These are phyloP conservation scores for Cercophora scortea DNA, from an alignment of 495 filamentous ascomycete species.

Conservation along the genomic window DNA sequence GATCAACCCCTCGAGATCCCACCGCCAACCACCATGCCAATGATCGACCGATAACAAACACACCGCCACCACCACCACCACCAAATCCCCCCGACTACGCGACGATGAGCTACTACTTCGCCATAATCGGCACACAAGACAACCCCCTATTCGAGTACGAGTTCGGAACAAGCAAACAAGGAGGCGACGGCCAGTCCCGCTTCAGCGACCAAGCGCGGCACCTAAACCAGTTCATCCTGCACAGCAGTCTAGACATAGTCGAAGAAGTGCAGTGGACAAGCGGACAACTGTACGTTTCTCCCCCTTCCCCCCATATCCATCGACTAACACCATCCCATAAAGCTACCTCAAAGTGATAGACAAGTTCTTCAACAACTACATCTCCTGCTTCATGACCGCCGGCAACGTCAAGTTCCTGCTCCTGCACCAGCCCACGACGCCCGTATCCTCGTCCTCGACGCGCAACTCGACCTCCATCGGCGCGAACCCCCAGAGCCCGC, in stretches of 20 bases:
- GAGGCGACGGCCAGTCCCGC: constrained; percentile 82
- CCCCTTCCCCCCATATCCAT: neutral
- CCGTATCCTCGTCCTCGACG: constrained; percentile 6
- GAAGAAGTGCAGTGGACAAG: constrained; percentile 91
- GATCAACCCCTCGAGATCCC: neutral
- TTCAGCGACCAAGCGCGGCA: constrained; percentile 80
- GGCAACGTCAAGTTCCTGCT: constrained; percentile 82
- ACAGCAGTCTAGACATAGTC: constrained; percentile 84
- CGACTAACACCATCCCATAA: constrained; percentile 1
- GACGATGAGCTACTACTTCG: constrained; percentile 92
- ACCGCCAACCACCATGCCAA: constrained; percentile 5
- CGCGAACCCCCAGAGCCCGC: constrained; percentile 73
- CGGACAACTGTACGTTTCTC: constrained; percentile 57
- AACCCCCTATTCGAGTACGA: constrained; percentile 92
- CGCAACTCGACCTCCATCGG: constrained; percentile 59
- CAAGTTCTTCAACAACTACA: constrained; percentile 82
- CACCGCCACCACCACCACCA: neutral
- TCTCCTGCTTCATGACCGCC: constrained; percentile 85
- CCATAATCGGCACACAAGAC: constrained; percentile 87
- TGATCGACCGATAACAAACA: constrained; percentile 23
- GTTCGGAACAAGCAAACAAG: constrained; percentile 90
- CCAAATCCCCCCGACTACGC: neutral
- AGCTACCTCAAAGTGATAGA: constrained; percentile 96
- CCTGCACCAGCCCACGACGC: constrained; percentile 64
- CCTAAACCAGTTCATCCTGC: constrained; percentile 96